Evolutionary conservation across 805 yeast species (phyloP), one percentile per base, ranked within the genome.

Genomic region (Hanseniaspora taiwanica): DNA sequence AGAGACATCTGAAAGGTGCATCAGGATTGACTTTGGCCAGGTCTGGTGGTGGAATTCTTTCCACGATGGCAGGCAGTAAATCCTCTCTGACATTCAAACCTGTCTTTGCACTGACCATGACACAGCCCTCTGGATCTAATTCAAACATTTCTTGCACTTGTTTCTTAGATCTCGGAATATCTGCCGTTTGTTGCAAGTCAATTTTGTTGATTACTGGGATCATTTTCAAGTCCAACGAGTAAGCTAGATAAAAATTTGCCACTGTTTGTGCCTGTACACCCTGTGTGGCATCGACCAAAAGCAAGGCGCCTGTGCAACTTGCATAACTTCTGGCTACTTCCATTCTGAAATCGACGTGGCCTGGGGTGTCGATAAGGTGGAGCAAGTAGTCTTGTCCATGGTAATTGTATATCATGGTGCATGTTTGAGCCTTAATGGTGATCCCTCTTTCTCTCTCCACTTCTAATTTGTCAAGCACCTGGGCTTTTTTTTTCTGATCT

Each of bases 211-310:
- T 82, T 14, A 89, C 84, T 0, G 98, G 97, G 1, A 89, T 69
- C 47, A 89, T 64, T 48, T 77, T 76, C 46, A 91, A 69, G 8
- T 79, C 82, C 76, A 85, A 71, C 42, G 89, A 79, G 54, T 81
- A 81, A 0, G 97, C 98, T 42, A 89, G 66, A 53, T 80, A 84
- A 60, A 83, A 89, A 58, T 91, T 89, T 19, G 98, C 96, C n/a
- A 89, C 96, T 0, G 98, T 91, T 58, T 89, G 98, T 0, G 97
- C 97, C 58, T 86, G 96, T 3, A 89, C 86, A 39, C 97, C 97
- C 54, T 91, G 96, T 2, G 89, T 71, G 1, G 97, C 97, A 64
- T 91, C 98, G 2, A 89, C 94, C 18, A 89, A 60, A 32, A 89
- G 59, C 32, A 89, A 62, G 0, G 96, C 96, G 12, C 97, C 97